Conservation (phyloP, 2,329 filamentous ascomycete species). For the Penicillium sp. region DNA sequence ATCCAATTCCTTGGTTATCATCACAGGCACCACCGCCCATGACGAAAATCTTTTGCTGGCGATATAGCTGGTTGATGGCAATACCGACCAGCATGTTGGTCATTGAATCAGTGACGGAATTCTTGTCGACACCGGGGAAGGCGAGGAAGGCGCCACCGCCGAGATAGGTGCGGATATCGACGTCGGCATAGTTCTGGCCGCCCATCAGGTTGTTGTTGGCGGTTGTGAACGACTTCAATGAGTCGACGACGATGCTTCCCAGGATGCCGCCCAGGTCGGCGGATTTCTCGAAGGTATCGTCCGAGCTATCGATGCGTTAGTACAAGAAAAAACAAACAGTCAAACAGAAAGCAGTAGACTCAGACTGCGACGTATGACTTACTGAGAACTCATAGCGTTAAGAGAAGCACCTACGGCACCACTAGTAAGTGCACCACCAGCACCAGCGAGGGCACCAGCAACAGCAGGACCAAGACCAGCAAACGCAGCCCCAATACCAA, state of each 20-base stretch:
- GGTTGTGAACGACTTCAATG: conserved; percentile 15
- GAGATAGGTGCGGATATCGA: conserved; percentile 15
- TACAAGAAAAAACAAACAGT: too few relatives aligned
- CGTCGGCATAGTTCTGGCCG: conserved; percentile 6
- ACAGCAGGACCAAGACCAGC: conserved; percentile 5
- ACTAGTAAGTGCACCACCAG: conserved; percentile 1
- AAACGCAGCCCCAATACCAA: conserved; percentile 11
- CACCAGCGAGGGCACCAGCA: conserved; percentile 2
- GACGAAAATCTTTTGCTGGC: conserved; percentile 15
- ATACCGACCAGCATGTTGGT: conserved; percentile 11
- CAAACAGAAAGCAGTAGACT: background rate
- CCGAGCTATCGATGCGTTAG: background rate
- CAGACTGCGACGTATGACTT: background rate
- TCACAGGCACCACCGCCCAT: conserved; percentile 16
- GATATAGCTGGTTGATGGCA: conserved; percentile 14
- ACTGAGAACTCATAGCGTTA: conserved; percentile 6
- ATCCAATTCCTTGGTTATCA: conserved; percentile 13
- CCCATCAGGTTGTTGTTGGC: conserved; percentile 16
- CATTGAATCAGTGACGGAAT: conserved; percentile 13
- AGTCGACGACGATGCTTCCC: conserved; percentile 9
- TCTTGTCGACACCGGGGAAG: conserved; percentile 13
- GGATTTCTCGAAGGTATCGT: conserved; percentile 16
- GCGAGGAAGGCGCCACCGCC: conserved; percentile 11
- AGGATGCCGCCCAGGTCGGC: conserved; percentile 17
- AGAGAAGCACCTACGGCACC: conserved; percentile 1